These are phyloP conservation scores for Peronospora belbahrii DNA, from an alignment of 352 stramenopile genomes.

Conservation along the genomic window DNA sequence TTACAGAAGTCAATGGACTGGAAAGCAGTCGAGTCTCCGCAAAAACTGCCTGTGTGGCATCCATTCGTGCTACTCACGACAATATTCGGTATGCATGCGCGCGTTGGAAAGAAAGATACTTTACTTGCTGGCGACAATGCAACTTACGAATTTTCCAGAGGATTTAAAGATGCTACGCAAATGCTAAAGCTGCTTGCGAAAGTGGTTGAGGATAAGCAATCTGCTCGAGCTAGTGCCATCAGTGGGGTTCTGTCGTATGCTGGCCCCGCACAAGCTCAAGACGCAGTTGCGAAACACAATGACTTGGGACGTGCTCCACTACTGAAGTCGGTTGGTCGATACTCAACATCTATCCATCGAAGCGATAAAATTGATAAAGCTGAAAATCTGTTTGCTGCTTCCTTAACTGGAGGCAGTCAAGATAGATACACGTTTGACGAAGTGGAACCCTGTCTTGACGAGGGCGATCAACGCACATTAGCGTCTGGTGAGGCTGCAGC, in stretches of 20 bases:
- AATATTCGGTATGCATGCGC: slow-evolving; percentile 78
- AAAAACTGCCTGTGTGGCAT: slow-evolving; percentile 81
- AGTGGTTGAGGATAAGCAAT: slow-evolving; percentile 59
- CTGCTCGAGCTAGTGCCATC: slow-evolving; percentile 45
- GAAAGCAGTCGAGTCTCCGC: slow-evolving; percentile 56
- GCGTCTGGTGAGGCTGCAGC: slow-evolving; percentile 15
- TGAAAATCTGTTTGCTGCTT: slow-evolving; percentile 55
- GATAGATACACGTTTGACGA: slow-evolving; percentile 12
- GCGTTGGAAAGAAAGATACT: slow-evolving; percentile 71
- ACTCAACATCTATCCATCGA: slow-evolving; percentile 58
- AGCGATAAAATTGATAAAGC: slow-evolving; percentile 59
- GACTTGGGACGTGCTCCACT: slow-evolving; percentile 11
- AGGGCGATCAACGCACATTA: slow-evolving; percentile 18
- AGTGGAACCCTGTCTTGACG: slow-evolving; percentile 5
- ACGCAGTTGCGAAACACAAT: slow-evolving; percentile 7
- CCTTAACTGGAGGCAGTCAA: slow-evolving; percentile 11
- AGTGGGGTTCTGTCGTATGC: slow-evolving; percentile 56
- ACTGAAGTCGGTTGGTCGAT: slow-evolving; percentile 56
- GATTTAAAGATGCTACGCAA: slow-evolving; percentile 73
- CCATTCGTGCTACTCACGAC: slow-evolving; percentile 79
- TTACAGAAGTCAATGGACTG: slow-evolving; percentile 70
- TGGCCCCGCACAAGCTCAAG: slow-evolving; percentile 15
- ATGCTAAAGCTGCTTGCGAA: slow-evolving; percentile 77
- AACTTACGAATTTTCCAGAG: slow-evolving; percentile 56
- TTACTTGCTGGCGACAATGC: slow-evolving; percentile 54